Base-by-base conservation (phyloP, 2,329 filamentous ascomycete species). In the Claviceps paspali region DNA sequence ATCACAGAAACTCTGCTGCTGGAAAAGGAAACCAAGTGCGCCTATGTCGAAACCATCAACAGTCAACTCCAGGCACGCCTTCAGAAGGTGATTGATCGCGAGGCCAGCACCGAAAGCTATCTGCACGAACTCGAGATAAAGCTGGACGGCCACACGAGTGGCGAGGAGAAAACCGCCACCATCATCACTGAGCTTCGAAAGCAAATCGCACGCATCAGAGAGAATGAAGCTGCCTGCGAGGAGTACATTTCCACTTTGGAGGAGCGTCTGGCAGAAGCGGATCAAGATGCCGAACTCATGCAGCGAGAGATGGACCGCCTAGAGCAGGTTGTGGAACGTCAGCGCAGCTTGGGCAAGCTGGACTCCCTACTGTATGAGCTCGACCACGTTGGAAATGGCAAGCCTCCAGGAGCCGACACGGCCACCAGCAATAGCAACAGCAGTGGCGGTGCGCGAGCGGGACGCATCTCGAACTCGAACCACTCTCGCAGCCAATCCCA, bases 241-340 rank as follows among this genome's bases (percentile, higher is more conserved):
- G 91, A 96, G 46, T 98, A 98, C 56, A 96, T 98, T 37, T 93
- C 88, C 1, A 96, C 87, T 0, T 65, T 98, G 9, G 91, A 98
- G 55, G 91, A 96, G 61, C 81, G 88, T 17, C 71, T 98, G 7
- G 91, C 91, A 1, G 91, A 98, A 59, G 81, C 88, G 2, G 91
- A 98, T 51, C 88, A 96, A 56, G 91, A 98, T 53, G 77, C 84
- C 45, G 91, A 96, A 55, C 65, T 95, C 42, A 95, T 98, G 88
- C 86, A 94, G 56, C 83, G 88, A 26, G 91, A 98, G 52, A 83
- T 98, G 44, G 84, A 95, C 51, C 77, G 88, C 24, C 68, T 98
- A 10, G 91, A 96, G 58, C 84, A 94, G 56, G 85, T 98, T 6
- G 77, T 98, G 36, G 88, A 96, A 57, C 82, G 92, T 34, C 91